Base-by-base conservation (phyloP, 2,329 filamentous ascomycete species). In the Paraconiothyrium sp. region DNA sequence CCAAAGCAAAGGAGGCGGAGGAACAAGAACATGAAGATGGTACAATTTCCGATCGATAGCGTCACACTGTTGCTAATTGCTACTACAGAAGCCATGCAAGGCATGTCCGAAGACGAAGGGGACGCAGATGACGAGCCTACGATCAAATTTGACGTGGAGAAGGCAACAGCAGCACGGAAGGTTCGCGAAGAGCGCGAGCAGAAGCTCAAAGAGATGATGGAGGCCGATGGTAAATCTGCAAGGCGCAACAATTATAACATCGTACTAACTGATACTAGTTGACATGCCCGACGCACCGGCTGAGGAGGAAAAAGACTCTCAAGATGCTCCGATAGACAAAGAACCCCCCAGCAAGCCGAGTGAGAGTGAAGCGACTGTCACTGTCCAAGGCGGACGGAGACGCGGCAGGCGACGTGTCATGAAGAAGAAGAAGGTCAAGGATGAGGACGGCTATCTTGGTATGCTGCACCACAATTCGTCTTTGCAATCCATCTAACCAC, bases 371-470 rank as follows among this genome's bases (percentile, higher is more conserved):
- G 57, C 70, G 20, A 59, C 65, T 5, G 80, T 90, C 7, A 85
- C 84, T 1, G 79, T 85, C 1, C 79, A 83, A 62, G 87, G 85
- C 59, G 91, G 91, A 0, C 86, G 93, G 43, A 85, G 92, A 61
- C 88, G 93, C 65, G 93, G 92, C 35, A 90, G 88, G 75, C 86
- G 94, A 68, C 88, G 90, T 70, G 87, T 97, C 8, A 92, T 92
- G 87, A 93, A 92, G 80, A 97, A 96, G 84, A 92, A 90, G 82
- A 93, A 90, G 48, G 86, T 91, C 58, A 90, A 93, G 76, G 94
- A 97, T 67, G 92, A 94, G 54, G 90, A 97, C 66, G 94, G 94
- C 6, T 97, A 96, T 77, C 85, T 97, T 62, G 91, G 92, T 94
- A 84, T 78, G 88, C 58, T 66, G 68, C 48, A 41, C 14, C 14